A percentile compares a stretch with the other conserved stretches of the same genome.
Conservation (phyloP, 2,329 filamentous ascomycete genomes). For the Dothiorella sarmentorum region DNA sequence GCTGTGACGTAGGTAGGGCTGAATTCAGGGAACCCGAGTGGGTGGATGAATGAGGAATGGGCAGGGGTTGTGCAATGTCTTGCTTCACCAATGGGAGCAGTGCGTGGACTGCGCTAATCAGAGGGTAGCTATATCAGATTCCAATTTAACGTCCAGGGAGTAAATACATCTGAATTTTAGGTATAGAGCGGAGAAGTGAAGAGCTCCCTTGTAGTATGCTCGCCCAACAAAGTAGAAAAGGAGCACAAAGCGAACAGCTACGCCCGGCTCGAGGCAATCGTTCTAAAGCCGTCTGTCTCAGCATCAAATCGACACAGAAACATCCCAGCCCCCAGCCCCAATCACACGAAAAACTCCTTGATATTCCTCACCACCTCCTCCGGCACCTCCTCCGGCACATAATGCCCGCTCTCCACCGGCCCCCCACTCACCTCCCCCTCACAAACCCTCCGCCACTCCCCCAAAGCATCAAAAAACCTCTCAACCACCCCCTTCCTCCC, state of each 20-base stretch:
- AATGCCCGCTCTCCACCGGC: constrained; percentile 47
- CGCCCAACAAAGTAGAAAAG: no score
- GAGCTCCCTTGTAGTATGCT: no score
- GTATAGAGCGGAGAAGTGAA: no score
- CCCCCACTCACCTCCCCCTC: constrained; percentile 26
- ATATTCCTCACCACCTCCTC: constrained; percentile 38
- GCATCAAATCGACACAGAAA: neutral
- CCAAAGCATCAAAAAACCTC: constrained; percentile 47
- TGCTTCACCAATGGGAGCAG: neutral
- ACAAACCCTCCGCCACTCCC: constrained; percentile 51
- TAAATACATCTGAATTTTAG: no score
- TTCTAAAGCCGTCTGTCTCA: no score
- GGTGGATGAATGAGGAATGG: neutral
- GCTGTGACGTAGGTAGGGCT: constrained; percentile 3
- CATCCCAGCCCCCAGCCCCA: neutral
- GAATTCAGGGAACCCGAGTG: neutral
- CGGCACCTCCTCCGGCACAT: constrained; percentile 52
- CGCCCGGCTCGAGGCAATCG: no score
- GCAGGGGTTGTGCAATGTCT: neutral
- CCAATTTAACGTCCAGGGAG: no score
- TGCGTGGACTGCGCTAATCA: neutral
- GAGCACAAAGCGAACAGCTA: no score
- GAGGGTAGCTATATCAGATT: no score
- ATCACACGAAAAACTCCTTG: constrained; percentile 15
- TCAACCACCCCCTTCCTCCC: constrained; percentile 43